A percentile compares a stretch with the other conserved stretches of the same genome.
These are phyloP conservation scores for Trametes hirsuta DNA, from an alignment of 1,284 basidiomycete genomes.

Conservation along the genomic window DNA sequence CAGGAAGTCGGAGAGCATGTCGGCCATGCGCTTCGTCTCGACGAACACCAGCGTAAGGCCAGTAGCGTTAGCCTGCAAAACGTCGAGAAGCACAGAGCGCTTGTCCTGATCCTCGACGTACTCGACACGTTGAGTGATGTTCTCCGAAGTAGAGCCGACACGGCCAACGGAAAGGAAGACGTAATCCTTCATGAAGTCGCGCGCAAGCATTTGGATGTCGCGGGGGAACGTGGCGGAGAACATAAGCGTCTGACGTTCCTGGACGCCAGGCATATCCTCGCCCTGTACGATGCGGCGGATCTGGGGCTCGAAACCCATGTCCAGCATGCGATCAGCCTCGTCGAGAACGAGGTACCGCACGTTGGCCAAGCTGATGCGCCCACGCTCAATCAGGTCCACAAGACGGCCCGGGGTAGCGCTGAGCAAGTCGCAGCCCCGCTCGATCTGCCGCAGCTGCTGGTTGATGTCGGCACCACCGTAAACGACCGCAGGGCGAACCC, in stretches of 20 bases:
- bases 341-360: constrained; percentile 98
- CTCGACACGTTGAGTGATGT: constrained; percentile 99
- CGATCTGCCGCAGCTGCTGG: constrained; percentile 91
- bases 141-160: constrained; percentile 98
- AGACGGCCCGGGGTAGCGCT: constrained; percentile 99
- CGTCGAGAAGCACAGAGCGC: constrained; percentile 94
- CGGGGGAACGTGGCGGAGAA: constrained; percentile 99
- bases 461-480: constrained; percentile 99
- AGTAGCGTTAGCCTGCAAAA: constrained; percentile 77
- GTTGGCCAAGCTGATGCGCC: constrained; percentile 94
- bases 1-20: constrained; percentile 97
- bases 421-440: constrained; percentile 96
- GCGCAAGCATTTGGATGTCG: constrained; percentile 97
- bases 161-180: constrained; percentile 99
- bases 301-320: constrained; percentile 99
- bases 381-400: constrained; percentile 98
- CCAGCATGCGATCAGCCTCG: constrained; percentile 99
- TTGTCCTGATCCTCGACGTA: constrained; percentile 99
- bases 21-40: constrained; percentile 99
- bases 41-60: constrained; percentile 95
- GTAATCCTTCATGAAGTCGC: constrained; percentile 96
- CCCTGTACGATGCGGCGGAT: constrained; percentile 98
- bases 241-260: constrained; percentile 98
- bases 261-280: constrained; percentile 95
- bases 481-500: constrained; percentile 98